phyloP scores from a whole-genome alignment of 768 basidiomycete species.

The Tubosaeta sp. region DNA sequence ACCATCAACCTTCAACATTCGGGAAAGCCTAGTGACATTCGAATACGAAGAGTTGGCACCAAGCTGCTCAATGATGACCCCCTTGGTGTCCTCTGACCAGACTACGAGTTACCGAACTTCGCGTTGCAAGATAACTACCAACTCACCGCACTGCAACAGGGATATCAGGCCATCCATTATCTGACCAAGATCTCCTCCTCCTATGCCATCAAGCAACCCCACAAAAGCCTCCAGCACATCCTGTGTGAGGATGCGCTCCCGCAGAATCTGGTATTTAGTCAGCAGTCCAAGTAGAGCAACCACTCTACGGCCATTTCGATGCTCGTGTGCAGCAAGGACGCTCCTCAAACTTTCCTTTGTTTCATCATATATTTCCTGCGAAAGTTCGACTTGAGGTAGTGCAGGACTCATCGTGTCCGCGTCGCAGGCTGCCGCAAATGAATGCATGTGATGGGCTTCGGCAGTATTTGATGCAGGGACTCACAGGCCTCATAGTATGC shows the following conservation, averaged over 20 bases:
- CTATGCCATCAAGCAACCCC: conserved; percentile 10
- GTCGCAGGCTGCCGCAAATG: conserved; percentile 1
- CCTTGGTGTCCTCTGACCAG: conserved; percentile 10
- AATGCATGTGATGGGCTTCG: not conserved
- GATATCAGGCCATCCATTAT: conserved; percentile 22
- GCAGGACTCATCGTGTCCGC: not conserved
- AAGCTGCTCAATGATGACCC: conserved; percentile 7
- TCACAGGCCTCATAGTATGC: conserved; percentile 22
- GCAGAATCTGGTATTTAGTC: conserved; percentile 14
- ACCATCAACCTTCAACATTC: conserved; percentile 16
- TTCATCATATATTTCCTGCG: conserved; percentile 3
- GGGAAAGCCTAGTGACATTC: conserved; percentile 7
- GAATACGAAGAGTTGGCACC: not conserved
- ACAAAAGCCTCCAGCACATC: conserved; percentile 13
- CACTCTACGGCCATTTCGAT: conserved; percentile 18
- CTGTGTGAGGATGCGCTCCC: conserved; percentile 10
- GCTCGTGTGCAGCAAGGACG: conserved; percentile 12
- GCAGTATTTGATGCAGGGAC: not conserved
- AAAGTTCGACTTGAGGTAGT: not conserved
- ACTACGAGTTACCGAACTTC: not conserved
- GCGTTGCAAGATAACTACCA: not conserved
- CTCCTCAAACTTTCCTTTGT: conserved; percentile 12
- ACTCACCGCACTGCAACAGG: conserved; percentile 17
- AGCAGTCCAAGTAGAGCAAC: conserved; percentile 21
- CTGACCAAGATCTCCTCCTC: conserved; percentile 9